Conservation (phyloP, 1,284 basidiomycete species). For the Boletellus deceptivus region DNA sequence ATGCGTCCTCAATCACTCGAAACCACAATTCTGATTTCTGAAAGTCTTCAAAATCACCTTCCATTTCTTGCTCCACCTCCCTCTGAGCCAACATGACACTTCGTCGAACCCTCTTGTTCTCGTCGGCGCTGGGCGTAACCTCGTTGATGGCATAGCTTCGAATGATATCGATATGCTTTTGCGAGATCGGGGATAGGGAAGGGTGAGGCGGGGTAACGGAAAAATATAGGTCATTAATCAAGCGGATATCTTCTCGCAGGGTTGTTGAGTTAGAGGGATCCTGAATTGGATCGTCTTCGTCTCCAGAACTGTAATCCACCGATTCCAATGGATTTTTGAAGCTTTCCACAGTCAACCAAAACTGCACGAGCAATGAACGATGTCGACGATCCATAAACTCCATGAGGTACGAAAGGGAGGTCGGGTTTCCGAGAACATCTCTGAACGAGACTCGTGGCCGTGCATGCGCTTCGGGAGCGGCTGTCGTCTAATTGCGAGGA, state of each 20-base stretch:
- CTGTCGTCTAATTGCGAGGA: constrained; percentile 29
- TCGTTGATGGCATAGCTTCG: constrained; percentile 61
- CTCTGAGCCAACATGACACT: constrained; percentile 83
- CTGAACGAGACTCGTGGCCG: constrained; percentile 55
- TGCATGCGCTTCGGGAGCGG: constrained; percentile 40
- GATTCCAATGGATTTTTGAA: constrained; percentile 95
- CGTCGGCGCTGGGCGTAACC: constrained; percentile 42
- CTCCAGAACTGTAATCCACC: constrained; percentile 68
- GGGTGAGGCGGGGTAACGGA: constrained; percentile 56
- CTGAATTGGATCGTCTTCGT: constrained; percentile 64
- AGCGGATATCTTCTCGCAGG: constrained; percentile 79
- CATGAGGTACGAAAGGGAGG: constrained; percentile 92
- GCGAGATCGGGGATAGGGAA: constrained; percentile 62
- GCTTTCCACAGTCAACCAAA: constrained; percentile 95
- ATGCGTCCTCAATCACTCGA: constrained; percentile 78
- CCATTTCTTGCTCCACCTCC: constrained; percentile 86
- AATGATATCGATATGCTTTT: constrained; percentile 68
- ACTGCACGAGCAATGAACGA: constrained; percentile 86
- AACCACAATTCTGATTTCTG: constrained; percentile 87
- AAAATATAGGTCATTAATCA: constrained; percentile 88
- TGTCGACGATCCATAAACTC: constrained; percentile 94
- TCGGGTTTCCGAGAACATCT: constrained; percentile 82
- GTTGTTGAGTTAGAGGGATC: constrained; percentile 59
- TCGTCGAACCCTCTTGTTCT: constrained; percentile 64
- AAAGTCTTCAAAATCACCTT: constrained; percentile 89